Conservation (phyloP, 805 yeast species). For the Henningerozyma blattae region DNA sequence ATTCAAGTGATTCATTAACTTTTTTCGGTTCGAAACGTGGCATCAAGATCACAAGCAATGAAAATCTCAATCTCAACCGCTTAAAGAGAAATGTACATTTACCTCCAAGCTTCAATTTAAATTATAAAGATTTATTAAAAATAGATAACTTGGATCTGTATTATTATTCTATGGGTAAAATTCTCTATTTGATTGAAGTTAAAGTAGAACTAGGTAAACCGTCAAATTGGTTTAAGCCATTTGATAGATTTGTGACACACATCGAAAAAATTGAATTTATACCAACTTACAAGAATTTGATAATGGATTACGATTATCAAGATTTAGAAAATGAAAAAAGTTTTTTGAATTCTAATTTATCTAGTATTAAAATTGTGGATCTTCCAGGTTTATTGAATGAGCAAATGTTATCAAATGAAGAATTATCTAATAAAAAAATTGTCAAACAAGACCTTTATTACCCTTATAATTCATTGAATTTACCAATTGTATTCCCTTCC, state of each 20-base stretch:
- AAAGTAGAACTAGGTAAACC: conserved; percentile 19
- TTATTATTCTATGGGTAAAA: conserved; percentile 20
- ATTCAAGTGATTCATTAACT: conserved; percentile 10
- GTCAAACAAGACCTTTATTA: too few species aligned
- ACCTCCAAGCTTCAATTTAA: conserved; percentile 22
- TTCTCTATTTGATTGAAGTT: conserved; percentile 18
- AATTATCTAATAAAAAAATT: too few species aligned
- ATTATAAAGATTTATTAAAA: conserved; percentile 15
- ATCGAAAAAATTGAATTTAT: conserved; percentile 16
- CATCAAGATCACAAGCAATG: too few species aligned
- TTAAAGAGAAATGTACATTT: conserved; percentile 10
- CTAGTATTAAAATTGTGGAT: background rate
- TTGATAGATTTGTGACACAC: conserved; percentile 12
- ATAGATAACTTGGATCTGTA: conserved; percentile 15
- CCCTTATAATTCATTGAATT: background rate
- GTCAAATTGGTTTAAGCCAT: conserved; percentile 21
- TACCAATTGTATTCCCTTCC: background rate
- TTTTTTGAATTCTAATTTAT: conserved; percentile 1
- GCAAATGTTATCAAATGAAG: background rate
- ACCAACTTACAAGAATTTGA: conserved; percentile 13
- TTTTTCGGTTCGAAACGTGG: conserved; percentile 5
- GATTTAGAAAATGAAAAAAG: background rate
- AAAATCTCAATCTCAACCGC: too few species aligned
- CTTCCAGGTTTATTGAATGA: background rate
- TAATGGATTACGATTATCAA: conserved; percentile 6